These are phyloP conservation scores for Lichtheimia hyalospora DNA, from an alignment of 371 early-diverging fungal species.

Conservation along the genomic window DNA sequence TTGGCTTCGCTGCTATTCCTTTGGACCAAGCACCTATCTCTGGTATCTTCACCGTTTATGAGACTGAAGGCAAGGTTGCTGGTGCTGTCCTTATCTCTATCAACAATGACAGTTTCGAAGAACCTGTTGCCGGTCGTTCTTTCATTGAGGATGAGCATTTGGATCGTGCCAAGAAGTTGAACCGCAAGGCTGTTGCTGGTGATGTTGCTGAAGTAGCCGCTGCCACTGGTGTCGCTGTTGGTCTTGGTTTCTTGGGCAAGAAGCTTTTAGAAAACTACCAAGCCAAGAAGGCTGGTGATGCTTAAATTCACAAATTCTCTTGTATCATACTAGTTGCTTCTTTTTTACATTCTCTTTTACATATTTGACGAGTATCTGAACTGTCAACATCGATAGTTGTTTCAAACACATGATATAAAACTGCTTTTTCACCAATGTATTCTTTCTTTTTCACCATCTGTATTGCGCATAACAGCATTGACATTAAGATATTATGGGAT, in stretches of 20 bases:
- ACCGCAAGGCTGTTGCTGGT: slow-evolving; percentile 43
- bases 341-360: background rate
- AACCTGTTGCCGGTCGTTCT: slow-evolving; percentile 43
- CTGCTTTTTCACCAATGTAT: background rate
- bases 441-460: background rate
- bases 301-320: slow-evolving; percentile 3
- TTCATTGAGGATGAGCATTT: slow-evolving; percentile 45
- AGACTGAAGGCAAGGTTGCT: slow-evolving; percentile 41
- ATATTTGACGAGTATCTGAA: background rate
- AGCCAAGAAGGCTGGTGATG: slow-evolving; percentile 29
- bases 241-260: slow-evolving; percentile 51
- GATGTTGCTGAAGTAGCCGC: slow-evolving; percentile 46
- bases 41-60: slow-evolving; percentile 50
- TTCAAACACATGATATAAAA: slow-evolving; percentile 3
- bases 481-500: background rate
- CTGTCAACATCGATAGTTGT: slow-evolving; percentile 6
- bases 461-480: no score
- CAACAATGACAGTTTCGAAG: slow-evolving; percentile 4
- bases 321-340: slow-evolving; percentile 2
- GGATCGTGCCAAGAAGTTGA: slow-evolving; percentile 43
- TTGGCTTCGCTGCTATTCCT: slow-evolving; percentile 61
- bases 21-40: slow-evolving; percentile 53
- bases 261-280: slow-evolving; percentile 43
- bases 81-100: slow-evolving; percentile 50
- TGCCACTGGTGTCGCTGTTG: slow-evolving; percentile 46